A percentile compares a stretch with the other conserved stretches of the same genome.
These are phyloP conservation scores for Allomyces macrogynus DNA, from an alignment of 192 early-diverging fungal genomes.

Conservation along the genomic window DNA sequence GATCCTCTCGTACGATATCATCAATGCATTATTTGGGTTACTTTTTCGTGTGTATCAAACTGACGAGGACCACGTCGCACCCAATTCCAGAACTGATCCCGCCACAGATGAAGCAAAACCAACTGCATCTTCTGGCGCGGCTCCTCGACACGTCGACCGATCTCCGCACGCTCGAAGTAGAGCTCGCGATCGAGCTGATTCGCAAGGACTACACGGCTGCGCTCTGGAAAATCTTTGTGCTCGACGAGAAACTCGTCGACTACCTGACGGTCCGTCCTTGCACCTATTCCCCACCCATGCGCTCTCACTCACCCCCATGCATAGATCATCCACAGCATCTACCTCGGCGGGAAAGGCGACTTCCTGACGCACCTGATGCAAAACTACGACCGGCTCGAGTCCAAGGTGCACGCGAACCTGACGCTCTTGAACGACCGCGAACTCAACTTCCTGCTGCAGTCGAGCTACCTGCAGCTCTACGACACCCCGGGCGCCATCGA, in stretches of 20 bases:
- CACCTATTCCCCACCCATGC: neutral
- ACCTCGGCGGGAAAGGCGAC: neutral
- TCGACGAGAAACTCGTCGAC: neutral
- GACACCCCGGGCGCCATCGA: too few relatives aligned
- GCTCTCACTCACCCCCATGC: neutral
- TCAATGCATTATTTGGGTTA: neutral
- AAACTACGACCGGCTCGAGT: neutral
- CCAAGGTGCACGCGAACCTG: neutral
- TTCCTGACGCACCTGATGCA: neutral
- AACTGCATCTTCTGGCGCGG: neutral
- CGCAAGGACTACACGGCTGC: neutral
- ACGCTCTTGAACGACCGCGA: conserved; percentile 15
- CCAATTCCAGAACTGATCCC: neutral
- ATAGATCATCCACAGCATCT: neutral
- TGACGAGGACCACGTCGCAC: too few relatives aligned
- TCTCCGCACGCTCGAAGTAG: neutral
- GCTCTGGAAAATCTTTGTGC: neutral
- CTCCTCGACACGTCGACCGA: neutral
- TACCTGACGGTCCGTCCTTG: neutral
- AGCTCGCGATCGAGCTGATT: neutral
- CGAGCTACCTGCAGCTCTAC: too few relatives aligned
- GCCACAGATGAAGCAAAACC: neutral
- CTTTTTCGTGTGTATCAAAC: too few relatives aligned
- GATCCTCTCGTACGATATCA: neutral
- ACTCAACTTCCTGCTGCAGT: conserved; percentile 13